phyloP scores from a whole-genome alignment of 768 basidiomycete genomes.

The Naganishia friedmannii region DNA sequence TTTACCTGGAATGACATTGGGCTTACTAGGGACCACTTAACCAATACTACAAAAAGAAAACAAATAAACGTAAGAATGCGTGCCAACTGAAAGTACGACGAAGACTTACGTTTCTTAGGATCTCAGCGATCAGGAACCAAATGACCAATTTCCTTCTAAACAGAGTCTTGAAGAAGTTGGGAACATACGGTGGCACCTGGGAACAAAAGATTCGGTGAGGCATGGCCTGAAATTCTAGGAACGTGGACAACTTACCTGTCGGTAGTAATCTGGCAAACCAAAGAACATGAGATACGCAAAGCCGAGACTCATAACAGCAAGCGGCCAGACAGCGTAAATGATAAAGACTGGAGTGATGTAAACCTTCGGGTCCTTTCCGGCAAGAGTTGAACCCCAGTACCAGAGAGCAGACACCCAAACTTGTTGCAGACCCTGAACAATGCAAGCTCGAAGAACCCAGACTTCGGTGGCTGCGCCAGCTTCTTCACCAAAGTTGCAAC shows the following conservation, averaged over 20 bases:
- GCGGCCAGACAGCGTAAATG: constrained; percentile 73
- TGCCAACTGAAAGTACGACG: constrained; percentile 56
- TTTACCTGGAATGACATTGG: constrained; percentile 56
- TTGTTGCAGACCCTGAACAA: constrained; percentile 92
- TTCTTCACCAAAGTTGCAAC: constrained; percentile 95
- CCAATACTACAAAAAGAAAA: constrained; percentile 52
- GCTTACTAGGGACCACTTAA: constrained; percentile 47
- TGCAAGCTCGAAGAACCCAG: constrained; percentile 84
- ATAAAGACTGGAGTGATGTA: constrained; percentile 79
- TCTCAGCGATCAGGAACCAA: constrained; percentile 90
- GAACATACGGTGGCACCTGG: constrained; percentile 90
- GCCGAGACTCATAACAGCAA: constrained; percentile 68
- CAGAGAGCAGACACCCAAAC: constrained; percentile 92
- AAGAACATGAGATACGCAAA: constrained; percentile 81
- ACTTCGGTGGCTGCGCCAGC: constrained; percentile 95
- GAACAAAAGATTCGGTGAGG: constrained; percentile 53
- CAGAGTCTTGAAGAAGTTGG: constrained; percentile 82
- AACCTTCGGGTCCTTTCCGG: constrained; percentile 55
- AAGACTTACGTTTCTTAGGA: constrained; percentile 64
- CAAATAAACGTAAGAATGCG: constrained; percentile 57
- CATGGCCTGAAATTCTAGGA: not conserved
- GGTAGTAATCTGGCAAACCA: constrained; percentile 72
- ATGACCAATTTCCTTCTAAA: constrained; percentile 86
- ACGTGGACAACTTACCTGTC: constrained; percentile 37
- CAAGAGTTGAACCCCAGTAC: constrained; percentile 89